Percentiles rank a stretch among this genome's conserved stretches.
These are phyloP conservation scores for Verruconis gallopava DNA, from an alignment of 2,329 filamentous ascomycete species.

Conservation along the genomic window DNA sequence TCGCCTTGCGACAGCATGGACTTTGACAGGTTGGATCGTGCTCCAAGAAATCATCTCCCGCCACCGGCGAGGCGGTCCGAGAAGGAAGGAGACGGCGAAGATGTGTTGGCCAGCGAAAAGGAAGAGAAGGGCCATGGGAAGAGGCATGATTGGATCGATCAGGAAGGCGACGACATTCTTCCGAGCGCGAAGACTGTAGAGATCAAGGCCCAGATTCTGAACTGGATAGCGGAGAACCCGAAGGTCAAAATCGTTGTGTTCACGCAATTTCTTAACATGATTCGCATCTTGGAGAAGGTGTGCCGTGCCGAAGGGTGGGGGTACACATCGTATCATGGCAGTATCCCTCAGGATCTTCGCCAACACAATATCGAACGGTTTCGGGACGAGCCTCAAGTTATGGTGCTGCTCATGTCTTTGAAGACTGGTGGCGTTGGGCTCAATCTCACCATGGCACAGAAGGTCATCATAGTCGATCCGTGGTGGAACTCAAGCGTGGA, in stretches of 20 bases:
- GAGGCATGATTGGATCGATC: constrained; percentile 19
- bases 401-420: constrained; percentile 43
- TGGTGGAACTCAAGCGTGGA: constrained; percentile 51
- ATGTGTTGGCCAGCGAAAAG: constrained; percentile 11
- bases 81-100: constrained; percentile 2
- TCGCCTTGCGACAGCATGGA: constrained; percentile 15
- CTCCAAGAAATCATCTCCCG: neutral
- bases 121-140: constrained; percentile 10
- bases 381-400: constrained; percentile 22
- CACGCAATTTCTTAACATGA: constrained; percentile 43
- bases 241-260: constrained; percentile 47
- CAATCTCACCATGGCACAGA: constrained; percentile 44
- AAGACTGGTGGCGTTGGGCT: constrained; percentile 45
- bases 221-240: constrained; percentile 32
- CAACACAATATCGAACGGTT: constrained; percentile 36
- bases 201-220: constrained; percentile 32
- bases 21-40: neutral
- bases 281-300: constrained; percentile 37
- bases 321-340: constrained; percentile 37
- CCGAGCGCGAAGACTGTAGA: constrained; percentile 34
- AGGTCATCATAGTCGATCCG: constrained; percentile 35
- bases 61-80: constrained; percentile 12
- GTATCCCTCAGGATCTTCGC: constrained; percentile 31
- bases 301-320: constrained; percentile 38
- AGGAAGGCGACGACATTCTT: constrained; percentile 21